Base-by-base conservation (phyloP, 305 asterid species). In the Plantago coronopus region DNA sequence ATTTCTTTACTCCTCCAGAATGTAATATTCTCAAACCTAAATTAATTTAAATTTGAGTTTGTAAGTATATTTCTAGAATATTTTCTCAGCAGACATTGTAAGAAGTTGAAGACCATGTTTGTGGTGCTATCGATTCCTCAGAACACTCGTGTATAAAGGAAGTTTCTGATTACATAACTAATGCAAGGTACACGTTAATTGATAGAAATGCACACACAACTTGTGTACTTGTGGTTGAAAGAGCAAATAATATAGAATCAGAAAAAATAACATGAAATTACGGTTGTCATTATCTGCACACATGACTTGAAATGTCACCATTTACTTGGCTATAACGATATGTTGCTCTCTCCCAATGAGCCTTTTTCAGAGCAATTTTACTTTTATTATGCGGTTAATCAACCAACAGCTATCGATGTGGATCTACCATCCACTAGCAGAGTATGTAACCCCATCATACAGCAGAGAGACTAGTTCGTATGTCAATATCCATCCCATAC, bases 21-120 rank as follows among this genome's bases (percentile, higher is more conserved):
- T 56, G 96, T 93, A 74, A 93, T 81, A 62, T 93, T 86, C 77
- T 89, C 96, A 68, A 93, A 93, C 81, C 97, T 89, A 72, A 58
- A 72, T 67, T 15, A 27, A 54, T 59, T 74, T 19, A 54, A 57
- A 61, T n/a, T n/a, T 48, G 47, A 57, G 64, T 68, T 31, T 68
- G 49, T 64, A 34, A 49, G 37, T 51, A 62, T 50, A 42, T 3
- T 45, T 15, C 64, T 67, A 67, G n/a, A 25, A 56, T 44, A 45
- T 42, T 9, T 61, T 38, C 27, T 38, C 50, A 19, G 47, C 1
- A 48, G n/a, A 16, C 48, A 8, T 14, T 1, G 22, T 22, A 59
- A 64, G 42, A 73, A 54, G 29, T 69, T 20, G 48, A 70, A 47
- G 59, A 21, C 51, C 40, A 40, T 48, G 45, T 18, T 59, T 51